Evolutionary conservation across 2,329 filamentous ascomycete genomes (phyloP).

Genomic region (Phaeosphaeriaceae sp.): DNA sequence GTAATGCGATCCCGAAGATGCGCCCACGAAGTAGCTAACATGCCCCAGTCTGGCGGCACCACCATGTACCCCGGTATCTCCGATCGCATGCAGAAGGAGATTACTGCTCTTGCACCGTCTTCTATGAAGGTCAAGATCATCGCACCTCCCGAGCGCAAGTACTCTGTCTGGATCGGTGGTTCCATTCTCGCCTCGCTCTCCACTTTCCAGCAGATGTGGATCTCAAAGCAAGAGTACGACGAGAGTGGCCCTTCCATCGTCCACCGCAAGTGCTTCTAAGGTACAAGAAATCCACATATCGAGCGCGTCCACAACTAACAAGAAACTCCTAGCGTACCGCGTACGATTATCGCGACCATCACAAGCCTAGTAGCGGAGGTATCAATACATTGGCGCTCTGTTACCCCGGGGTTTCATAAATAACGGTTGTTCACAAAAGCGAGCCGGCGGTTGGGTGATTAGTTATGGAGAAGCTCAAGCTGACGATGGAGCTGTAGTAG

Average conservation of each 20-base stretch:
- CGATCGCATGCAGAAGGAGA: constrained; percentile 99
- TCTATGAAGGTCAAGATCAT: constrained; percentile 99
- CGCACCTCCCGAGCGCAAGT: constrained; percentile 99
- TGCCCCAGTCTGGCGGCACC: constrained; percentile 90
- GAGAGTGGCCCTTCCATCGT: constrained; percentile 99
- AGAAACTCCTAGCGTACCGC: constrained; percentile 37
- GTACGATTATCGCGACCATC: constrained; percentile 44
- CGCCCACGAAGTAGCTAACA: constrained; percentile 41
- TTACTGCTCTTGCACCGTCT: constrained; percentile 97
- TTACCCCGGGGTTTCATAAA: constrained; percentile 42
- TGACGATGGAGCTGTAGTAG: constrained; percentile 38
- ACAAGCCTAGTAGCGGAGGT: constrained; percentile 47
- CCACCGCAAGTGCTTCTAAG: constrained; percentile 99
- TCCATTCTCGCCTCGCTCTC: constrained; percentile 99
- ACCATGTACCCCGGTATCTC: constrained; percentile 99
- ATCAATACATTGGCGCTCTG: constrained; percentile 46
- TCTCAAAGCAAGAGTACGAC: constrained; percentile 99
- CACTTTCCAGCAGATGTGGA: constrained; percentile 99
- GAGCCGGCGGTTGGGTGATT: constrained; percentile 46
- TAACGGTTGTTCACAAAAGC: constrained; percentile 49
- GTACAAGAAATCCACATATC: constrained; percentile 50
- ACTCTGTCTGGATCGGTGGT: constrained; percentile 99
- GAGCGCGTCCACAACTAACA: constrained; percentile 25
- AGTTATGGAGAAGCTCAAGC: constrained; percentile 46
- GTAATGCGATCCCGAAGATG: constrained; percentile 46